A percentile compares a stretch with the other conserved stretches of the same genome.
phyloP scores from a whole-genome alignment of 2,329 filamentous ascomycete genomes.

The Cladosporium sphaerospermum region DNA sequence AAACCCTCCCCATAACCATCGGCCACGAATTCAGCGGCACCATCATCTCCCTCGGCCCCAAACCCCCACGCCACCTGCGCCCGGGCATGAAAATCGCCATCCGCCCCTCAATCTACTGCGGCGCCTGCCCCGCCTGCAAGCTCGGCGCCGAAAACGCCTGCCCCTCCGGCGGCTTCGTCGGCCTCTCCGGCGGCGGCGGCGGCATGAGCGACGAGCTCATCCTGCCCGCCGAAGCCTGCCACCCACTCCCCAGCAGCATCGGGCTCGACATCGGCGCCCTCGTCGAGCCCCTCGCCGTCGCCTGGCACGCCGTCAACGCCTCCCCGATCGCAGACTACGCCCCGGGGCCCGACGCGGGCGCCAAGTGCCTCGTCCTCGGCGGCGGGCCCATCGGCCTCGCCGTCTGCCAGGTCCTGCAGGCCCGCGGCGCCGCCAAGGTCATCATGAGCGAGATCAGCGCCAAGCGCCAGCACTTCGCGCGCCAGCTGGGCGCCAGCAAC shows the following conservation, averaged over 20 bases:
- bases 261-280: constrained; percentile 52
- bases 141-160: constrained; percentile 53
- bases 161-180: constrained; percentile 46
- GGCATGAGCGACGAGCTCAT: constrained; percentile 52
- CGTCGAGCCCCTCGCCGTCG: constrained; percentile 58
- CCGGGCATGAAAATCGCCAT: constrained; percentile 54
- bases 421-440: constrained; percentile 48
- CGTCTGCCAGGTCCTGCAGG: constrained; percentile 52
- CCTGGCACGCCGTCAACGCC: constrained; percentile 56
- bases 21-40: constrained; percentile 62
- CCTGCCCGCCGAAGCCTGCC: constrained; percentile 42
- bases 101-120: constrained; percentile 55
- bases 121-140: constrained; percentile 50
- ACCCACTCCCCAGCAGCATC: constrained; percentile 48
- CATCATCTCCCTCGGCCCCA: constrained; percentile 51
- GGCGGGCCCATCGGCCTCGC: constrained; percentile 57
- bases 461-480: constrained; percentile 46
- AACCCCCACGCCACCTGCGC: constrained; percentile 31
- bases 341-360: constrained; percentile 28
- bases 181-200: constrained; percentile 43
- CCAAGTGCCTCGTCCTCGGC: constrained; percentile 50
- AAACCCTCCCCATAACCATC: constrained; percentile 52
- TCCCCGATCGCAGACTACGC: constrained; percentile 37
- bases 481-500: constrained; percentile 50
- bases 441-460: constrained; percentile 53